Percentiles rank a stretch among this genome's conserved stretches.
Evolutionary conservation across 257 asterid species (phyloP).

Genomic region (Prunella vulgaris): DNA sequence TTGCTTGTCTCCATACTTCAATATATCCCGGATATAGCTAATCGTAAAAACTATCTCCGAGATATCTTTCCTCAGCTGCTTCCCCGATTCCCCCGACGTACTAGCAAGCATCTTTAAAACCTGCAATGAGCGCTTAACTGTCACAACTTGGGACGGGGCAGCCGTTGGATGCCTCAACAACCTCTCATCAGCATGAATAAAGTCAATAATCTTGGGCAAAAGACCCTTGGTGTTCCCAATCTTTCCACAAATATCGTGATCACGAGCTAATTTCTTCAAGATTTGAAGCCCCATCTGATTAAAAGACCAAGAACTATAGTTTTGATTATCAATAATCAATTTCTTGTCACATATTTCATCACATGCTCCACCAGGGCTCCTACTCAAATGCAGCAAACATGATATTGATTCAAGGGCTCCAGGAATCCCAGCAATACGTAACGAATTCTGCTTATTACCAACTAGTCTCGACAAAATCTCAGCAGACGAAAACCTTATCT

Average conservation of each 20-base stretch:
- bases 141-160: conserved; percentile 52
- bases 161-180: conserved; percentile 47
- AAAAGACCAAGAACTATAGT: conserved; percentile 61
- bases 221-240: conserved; percentile 83
- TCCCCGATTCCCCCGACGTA: conserved; percentile 70
- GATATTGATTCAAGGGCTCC: conserved; percentile 91
- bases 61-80: conserved; percentile 65
- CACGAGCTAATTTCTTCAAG: conserved; percentile 81
- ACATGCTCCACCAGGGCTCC: conserved; percentile 42
- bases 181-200: conserved; percentile 66
- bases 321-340: conserved; percentile 37
- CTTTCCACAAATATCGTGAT: conserved; percentile 74
- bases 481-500: conserved; percentile 73
- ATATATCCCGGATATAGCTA: conserved; percentile 63
- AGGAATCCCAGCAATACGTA: conserved; percentile 69
- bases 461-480: conserved; percentile 61
- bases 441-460: conserved; percentile 60
- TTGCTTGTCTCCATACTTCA: conserved; percentile 62
- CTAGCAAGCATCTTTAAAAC: conserved; percentile 73
- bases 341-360: conserved; percentile 73
- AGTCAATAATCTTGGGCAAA: conserved; percentile 72
- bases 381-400: conserved; percentile 52
- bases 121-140: conserved; percentile 71
- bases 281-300: conserved; percentile 86
- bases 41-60: conserved; percentile 81